Conservation (phyloP, 2,329 filamentous ascomycete genomes). For the Alternaria postmessia region DNA sequence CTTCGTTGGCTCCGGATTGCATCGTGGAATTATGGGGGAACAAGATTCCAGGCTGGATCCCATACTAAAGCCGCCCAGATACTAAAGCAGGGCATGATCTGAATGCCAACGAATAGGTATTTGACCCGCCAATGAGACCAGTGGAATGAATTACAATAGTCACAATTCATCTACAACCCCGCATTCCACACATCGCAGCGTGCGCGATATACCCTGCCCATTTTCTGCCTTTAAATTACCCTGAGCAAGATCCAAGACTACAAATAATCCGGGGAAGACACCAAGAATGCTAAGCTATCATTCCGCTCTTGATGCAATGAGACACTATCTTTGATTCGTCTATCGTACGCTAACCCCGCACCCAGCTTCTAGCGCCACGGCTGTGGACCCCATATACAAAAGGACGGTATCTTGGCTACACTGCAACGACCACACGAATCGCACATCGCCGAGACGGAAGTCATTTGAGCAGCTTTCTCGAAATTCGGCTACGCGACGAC, state of each 20-base stretch:
- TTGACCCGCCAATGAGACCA: background rate
- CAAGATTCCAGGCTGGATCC: background rate
- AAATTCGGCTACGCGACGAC: conserved; percentile 15
- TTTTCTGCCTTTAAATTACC: conserved; percentile 7
- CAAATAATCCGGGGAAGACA: conserved; percentile 24
- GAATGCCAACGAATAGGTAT: background rate
- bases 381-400: conserved; percentile 30
- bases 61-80: background rate
- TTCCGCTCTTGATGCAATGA: conserved; percentile 8
- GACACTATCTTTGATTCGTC: conserved; percentile 18
- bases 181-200: conserved; percentile 26
- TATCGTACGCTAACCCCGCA: conserved; percentile 28
- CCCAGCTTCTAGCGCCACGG: background rate
- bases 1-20: background rate
- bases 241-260: conserved; percentile 21
- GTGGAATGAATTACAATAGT: background rate
- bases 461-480: conserved; percentile 9
- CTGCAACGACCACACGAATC: conserved; percentile 4
- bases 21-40: background rate
- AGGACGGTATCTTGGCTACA: conserved; percentile 30
- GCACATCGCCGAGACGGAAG: conserved; percentile 14
- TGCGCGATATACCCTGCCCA: conserved; percentile 1
- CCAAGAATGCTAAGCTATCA: conserved; percentile 21
- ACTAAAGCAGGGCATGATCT: background rate
- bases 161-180: conserved; percentile 19